Percentiles rank a stretch among this genome's conserved stretches.
Evolutionary conservation across 2,329 filamentous ascomycete species (phyloP).

Genomic region (Dothidotthia symphoricarpi): DNA sequence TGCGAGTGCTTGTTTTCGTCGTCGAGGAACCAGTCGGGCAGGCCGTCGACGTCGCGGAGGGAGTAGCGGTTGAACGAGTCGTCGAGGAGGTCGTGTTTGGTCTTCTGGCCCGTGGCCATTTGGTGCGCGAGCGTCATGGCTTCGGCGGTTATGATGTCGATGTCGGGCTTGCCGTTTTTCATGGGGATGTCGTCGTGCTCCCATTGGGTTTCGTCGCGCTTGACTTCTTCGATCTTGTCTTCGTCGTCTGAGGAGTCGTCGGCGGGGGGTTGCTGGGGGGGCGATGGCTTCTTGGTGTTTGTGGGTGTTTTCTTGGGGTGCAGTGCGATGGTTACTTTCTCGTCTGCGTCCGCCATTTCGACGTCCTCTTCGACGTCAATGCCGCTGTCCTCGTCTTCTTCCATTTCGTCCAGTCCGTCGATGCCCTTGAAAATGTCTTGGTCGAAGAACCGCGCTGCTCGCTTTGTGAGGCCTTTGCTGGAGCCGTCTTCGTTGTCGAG

Average conservation of each 20-base stretch:
- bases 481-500: conserved; percentile 56
- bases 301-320: conserved; percentile 12
- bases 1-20: conserved; percentile 85
- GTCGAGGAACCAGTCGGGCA: conserved; percentile 97
- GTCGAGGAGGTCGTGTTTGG: conserved; percentile 75
- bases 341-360: conserved; percentile 14
- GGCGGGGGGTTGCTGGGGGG: conserved; percentile 25
- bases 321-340: conserved; percentile 13
- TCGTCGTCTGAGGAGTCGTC: conserved; percentile 40
- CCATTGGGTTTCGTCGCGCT: conserved; percentile 59
- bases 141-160: conserved; percentile 98
- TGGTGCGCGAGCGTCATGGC: conserved; percentile 96
- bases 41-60: conserved; percentile 84
- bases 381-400: conserved; percentile 44
- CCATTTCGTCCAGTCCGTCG: conserved; percentile 62
- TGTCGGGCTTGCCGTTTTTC: conserved; percentile 69
- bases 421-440: conserved; percentile 93
- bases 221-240: conserved; percentile 63
- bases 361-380: conserved; percentile 42
- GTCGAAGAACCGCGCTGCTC: conserved; percentile 85
- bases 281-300: conserved; percentile 15
- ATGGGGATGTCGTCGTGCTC: conserved; percentile 63
- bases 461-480: conserved; percentile 69
- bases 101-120: conserved; percentile 82
- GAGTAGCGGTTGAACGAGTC: conserved; percentile 92